Conservation (phyloP, 1,139 yeast genomes). For the Magnusiomyces fungicola region DNA sequence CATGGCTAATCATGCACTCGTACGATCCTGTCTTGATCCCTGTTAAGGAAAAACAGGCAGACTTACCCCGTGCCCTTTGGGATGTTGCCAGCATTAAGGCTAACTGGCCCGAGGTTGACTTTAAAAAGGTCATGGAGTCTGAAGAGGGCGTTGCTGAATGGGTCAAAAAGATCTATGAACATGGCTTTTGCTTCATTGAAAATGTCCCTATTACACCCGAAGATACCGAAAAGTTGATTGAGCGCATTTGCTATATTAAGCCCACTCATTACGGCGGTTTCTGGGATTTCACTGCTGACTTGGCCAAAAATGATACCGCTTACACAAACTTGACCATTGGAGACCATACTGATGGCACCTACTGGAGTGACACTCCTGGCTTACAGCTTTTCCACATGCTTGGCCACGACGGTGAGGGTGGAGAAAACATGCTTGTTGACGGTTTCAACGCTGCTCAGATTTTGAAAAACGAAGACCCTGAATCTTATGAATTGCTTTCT, state of each 20-base stretch:
- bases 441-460: slow-evolving; percentile 57
- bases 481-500: slow-evolving; percentile 48
- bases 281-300: slow-evolving; percentile 74
- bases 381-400: slow-evolving; percentile 64
- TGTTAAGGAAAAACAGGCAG: slow-evolving; percentile 31
- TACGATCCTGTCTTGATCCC: slow-evolving; percentile 45
- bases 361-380: slow-evolving; percentile 74
- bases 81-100: slow-evolving; percentile 39
- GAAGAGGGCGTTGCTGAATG: slow-evolving; percentile 50
- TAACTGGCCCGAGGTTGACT: slow-evolving; percentile 49
- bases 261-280: slow-evolving; percentile 78
- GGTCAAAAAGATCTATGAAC: slow-evolving; percentile 50
- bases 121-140: slow-evolving; percentile 39
- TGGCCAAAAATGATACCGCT: slow-evolving; percentile 67
- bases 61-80: slow-evolving; percentile 39
- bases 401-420: slow-evolving; percentile 64
- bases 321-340: slow-evolving; percentile 64
- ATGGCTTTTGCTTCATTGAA: slow-evolving; percentile 60
- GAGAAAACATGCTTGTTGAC: slow-evolving; percentile 64
- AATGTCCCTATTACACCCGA: slow-evolving; percentile 58
- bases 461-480: slow-evolving; percentile 44
- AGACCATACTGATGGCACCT: slow-evolving; percentile 71
- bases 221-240: slow-evolving; percentile 54
- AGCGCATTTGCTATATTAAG: slow-evolving; percentile 54
- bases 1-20: slow-evolving; percentile 56